Evolutionary conservation across 192 early-diverging fungal species (phyloP), one percentile per base, ranked within the genome.

Genomic region (Funneliformis mosseae): DNA sequence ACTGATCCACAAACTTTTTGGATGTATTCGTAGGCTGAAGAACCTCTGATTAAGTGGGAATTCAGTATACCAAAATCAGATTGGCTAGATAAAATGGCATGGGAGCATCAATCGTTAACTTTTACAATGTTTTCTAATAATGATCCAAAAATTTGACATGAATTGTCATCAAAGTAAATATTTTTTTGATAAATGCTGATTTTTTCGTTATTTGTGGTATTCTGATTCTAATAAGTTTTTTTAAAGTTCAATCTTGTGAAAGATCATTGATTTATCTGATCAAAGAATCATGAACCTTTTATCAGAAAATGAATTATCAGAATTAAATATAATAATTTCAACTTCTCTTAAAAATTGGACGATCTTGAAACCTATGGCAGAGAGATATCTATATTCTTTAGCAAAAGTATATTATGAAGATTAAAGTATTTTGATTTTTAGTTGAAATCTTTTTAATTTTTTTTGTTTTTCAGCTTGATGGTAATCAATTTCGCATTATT

Each of bases 351-450:
- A 74, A 42, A 48, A 81, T 25, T 81, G n/a, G n/a, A 74, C 55
- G 4, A 39, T 39, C 38, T 74, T 81, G 62, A 59, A 81, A 48
- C 72, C 55, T 43, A 62, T 23, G 14, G 71, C 25, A 2, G 71
- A 81, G 62, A 81, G 80, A n/a, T n/a, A n/a, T 39, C 74, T 21
- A 71, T 74, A 74, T 28, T 27, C 74, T n/a, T n/a, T n/a, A n/a
- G n/a, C n/a, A n/a, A n/a, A 66, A 46, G 45, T 59, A 23, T 63
- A 45, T 46, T 33, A 48, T n/a, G n/a, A n/a, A n/a, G n/a, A 66
- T 28, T 81, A 38, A 74, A 64, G 0, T 63, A 63, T 45, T 60
- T 28, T n/a, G 18, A 81, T 43, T 43, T 43, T 43, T 43, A 5
- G 8, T 81, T 74, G 50, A 59, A 48, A 74, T 81, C 62, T 27